Conservation (phyloP, 2,329 filamentous ascomycete genomes). For the Pseudogymnoascus sp. region DNA sequence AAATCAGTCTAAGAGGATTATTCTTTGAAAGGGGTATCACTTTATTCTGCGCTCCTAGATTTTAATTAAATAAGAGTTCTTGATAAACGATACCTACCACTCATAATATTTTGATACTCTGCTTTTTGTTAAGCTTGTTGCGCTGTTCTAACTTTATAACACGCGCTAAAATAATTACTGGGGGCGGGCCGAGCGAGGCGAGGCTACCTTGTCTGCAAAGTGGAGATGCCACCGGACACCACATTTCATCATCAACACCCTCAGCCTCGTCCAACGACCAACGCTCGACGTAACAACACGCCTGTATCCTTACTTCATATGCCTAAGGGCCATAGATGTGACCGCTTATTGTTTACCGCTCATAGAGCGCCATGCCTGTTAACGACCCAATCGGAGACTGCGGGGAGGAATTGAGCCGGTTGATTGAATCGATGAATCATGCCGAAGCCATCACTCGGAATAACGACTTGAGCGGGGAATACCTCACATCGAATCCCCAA, state of each 20-base stretch:
- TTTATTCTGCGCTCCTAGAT: background rate
- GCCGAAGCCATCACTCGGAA: background rate
- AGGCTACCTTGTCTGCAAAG: background rate
- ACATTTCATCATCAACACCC: constrained; percentile 1
- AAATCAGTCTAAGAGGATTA: background rate
- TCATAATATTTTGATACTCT: background rate
- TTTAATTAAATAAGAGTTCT: background rate
- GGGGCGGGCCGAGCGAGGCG: background rate
- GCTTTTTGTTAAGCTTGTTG: background rate
- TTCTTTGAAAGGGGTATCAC: background rate
- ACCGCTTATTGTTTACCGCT: background rate
- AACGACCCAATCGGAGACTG: background rate
- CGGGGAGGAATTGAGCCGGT: background rate
- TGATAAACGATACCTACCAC: background rate
- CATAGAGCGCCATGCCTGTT: background rate
- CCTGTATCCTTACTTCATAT: background rate
- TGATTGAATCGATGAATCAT: constrained; percentile 8
- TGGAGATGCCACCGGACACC: background rate
- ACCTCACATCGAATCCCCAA: background rate
- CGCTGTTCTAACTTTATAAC: background rate
- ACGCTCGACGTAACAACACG: background rate
- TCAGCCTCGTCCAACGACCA: constrained; percentile 5
- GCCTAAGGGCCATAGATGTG: background rate
- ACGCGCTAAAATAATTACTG: background rate
- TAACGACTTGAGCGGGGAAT: background rate